Evolutionary conservation across 306 rosid genomes (phyloP), one percentile per base, ranked within the genome.

Genomic region (Prunus armeniaca): DNA sequence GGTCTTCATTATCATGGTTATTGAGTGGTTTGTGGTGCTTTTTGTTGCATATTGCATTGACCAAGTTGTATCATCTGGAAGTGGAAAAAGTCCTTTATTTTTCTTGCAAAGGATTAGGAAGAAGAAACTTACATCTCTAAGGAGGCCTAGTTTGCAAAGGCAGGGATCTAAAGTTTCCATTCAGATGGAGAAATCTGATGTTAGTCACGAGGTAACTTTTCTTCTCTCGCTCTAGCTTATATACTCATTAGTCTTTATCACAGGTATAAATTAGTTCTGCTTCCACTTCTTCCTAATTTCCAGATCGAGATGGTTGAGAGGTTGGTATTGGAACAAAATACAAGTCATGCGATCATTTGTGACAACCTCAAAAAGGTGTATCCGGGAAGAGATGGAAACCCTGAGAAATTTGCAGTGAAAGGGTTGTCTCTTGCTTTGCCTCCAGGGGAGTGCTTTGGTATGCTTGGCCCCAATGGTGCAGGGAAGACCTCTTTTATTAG

Each of bases 101-200:
- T 78, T 85, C 89, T 84, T 89, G 86, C 79, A 82, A 87, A 58
- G 76, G 64, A 82, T 89, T 79, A 79, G 75, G 77, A 94, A 83
- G 82, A 91, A 83, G 46, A 72, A 75, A 13, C 34, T 65, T 19
- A 65, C 88, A 32, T 82, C 93, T 74, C 79, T 84, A 58, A 79
- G 84, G 78, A 83, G 62, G 73, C 87, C 91, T 58, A 94, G 91
- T 72, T 71, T 86, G 70, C 80, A 72, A 51, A 76, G 81, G 81
- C 91, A 90, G 76, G 96, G 73, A 32, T 88, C 93, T 60, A 91
- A 88, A 65, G 96, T 90, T 68, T 79, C 84, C 43, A 86, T 93
- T 72, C 86, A 86, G 80, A 88, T 88, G 82, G 98, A 93, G 49
- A 90, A 88, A 86, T 87, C 85, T 3, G 97, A 93, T 82, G 90